Percentiles rank a stretch among this genome's conserved stretches.
phyloP scores from a whole-genome alignment of 2,329 filamentous ascomycete species.

The Tolypocladium tropicale region DNA sequence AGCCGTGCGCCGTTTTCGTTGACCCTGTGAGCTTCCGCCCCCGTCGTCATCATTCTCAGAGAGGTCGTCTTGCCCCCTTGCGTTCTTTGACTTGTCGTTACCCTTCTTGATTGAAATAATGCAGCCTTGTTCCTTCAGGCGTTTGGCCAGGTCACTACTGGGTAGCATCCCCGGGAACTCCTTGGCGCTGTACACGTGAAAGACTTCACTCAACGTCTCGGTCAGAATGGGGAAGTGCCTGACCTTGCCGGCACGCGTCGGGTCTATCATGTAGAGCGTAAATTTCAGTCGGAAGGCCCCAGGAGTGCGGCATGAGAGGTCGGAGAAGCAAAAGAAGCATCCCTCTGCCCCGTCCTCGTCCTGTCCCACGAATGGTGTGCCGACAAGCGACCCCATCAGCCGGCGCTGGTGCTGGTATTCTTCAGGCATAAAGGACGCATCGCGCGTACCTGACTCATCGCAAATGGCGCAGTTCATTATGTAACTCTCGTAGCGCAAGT shows the following conservation, averaged over 20 bases:
- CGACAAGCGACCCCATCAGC: slow-evolving; percentile 70
- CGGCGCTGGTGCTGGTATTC: slow-evolving; percentile 63
- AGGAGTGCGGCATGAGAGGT: slow-evolving; percentile 68
- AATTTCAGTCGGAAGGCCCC: slow-evolving; percentile 69
- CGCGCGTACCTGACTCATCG: slow-evolving; percentile 55
- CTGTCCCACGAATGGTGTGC: slow-evolving; percentile 64
- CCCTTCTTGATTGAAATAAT: slow-evolving; percentile 83
- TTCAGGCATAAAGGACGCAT: slow-evolving; percentile 61
- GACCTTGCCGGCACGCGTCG: slow-evolving; percentile 35
- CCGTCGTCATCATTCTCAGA: slow-evolving; percentile 8
- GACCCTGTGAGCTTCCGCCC: slow-evolving; percentile 5
- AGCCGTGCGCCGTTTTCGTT: slow-evolving; percentile 6
- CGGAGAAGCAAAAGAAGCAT: slow-evolving; percentile 79
- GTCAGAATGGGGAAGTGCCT: slow-evolving; percentile 39
- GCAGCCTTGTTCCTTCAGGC: slow-evolving; percentile 68
- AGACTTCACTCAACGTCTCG: slow-evolving; percentile 54
- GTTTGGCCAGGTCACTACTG: slow-evolving; percentile 63
- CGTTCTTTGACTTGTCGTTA: slow-evolving; percentile 47
- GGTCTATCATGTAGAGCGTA: slow-evolving; percentile 61
- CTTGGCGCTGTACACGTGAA: slow-evolving; percentile 73
- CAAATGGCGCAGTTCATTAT: slow-evolving; percentile 71
- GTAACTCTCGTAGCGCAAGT: slow-evolving; percentile 51
- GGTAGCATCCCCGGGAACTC: slow-evolving; percentile 79
- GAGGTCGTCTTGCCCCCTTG: slow-evolving; percentile 5
- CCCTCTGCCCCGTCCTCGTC: slow-evolving; percentile 66